phyloP scores from a whole-genome alignment of 108 stramenopile species.

The Aurantiochytrium sp. region DNA sequence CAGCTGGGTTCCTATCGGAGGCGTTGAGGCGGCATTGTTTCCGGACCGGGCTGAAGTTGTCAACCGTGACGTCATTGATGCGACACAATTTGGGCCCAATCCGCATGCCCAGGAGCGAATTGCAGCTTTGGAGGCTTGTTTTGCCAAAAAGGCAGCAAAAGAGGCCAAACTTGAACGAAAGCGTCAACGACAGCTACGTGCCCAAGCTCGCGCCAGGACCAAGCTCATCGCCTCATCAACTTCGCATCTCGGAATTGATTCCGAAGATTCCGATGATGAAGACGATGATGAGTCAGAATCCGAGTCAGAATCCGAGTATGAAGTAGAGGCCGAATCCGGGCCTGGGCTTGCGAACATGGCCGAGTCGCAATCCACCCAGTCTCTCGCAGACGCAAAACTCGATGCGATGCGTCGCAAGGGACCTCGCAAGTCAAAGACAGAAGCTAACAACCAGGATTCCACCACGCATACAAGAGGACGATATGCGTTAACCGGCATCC shows the following conservation, averaged over 20 bases:
- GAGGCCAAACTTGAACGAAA: background rate
- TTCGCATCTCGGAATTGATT: background rate
- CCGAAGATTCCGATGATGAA: background rate
- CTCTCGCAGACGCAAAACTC: too few relatives aligned
- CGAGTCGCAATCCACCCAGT: too few relatives aligned
- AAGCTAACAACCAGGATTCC: background rate
- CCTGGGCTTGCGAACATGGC: too few relatives aligned
- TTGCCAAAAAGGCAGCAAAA: background rate
- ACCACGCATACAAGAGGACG: background rate
- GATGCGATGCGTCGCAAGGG: too few relatives aligned
- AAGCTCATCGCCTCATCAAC: background rate
- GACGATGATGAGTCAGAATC: too few relatives aligned
- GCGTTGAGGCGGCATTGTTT: background rate
- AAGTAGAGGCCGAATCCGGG: too few relatives aligned
- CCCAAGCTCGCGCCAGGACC: background rate
- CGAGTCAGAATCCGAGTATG: too few relatives aligned
- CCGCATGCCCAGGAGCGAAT: background rate
- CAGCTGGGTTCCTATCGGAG: background rate
- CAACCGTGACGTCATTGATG: background rate
- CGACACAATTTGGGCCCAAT: background rate
- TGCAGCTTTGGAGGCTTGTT: background rate
- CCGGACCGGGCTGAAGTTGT: background rate
- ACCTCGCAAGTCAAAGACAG: too few relatives aligned
- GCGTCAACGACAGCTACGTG: background rate
- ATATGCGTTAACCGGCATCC: background rate